Evolutionary conservation across 192 early-diverging fungal genomes (phyloP), one percentile per base, ranked within the genome.

Genomic region (Umbelopsis sp.): DNA sequence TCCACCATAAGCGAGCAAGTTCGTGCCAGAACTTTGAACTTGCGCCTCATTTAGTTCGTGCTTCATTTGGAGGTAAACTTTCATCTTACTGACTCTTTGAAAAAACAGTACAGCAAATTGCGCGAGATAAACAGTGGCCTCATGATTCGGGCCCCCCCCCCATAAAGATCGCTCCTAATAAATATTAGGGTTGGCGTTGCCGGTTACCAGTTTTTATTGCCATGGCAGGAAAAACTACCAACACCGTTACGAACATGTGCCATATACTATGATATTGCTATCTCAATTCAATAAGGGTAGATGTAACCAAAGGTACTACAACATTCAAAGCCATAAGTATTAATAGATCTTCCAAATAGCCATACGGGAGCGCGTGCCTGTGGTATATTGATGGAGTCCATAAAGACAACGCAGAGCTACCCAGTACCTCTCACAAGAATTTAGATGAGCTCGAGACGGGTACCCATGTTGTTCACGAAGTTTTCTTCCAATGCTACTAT

Each of bases 401-500:
- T 78, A 78, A 12, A 78, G 69, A 68, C 68, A 56, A 11, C 24
- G 14, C 3, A 78, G 44, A 25, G 69, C 62, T 22, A 78, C 45
- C 22, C 47, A 44, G 0, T 25, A 45, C 3, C 77, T 62, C 20
- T 69, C 29, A 17, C 31, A 56, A 4, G 45, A 68, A 3, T 44
- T 74, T 3, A 78, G 24, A 67, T 74, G 70, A 45, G 82, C 82
- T 31, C 84, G 75, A 34, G 59, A 68, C 4, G 78, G 78, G 54
- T 84, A 86, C 17, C 69, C 76, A 5, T 72, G 36, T 24, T 59
- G 38, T 47, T 31, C 31, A 29, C 67, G 68, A 52, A 86, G 34
- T n/a, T 65, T 41, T 24, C 25, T 44, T 4, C 85, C 85, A 70
- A 86, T 86, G 17, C 65, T 68, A 59, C 73, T 49, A 66, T 86